These are phyloP conservation scores for Giardia duodenalis DNA, from an alignment of 208 protist species.

Conservation along the genomic window DNA sequence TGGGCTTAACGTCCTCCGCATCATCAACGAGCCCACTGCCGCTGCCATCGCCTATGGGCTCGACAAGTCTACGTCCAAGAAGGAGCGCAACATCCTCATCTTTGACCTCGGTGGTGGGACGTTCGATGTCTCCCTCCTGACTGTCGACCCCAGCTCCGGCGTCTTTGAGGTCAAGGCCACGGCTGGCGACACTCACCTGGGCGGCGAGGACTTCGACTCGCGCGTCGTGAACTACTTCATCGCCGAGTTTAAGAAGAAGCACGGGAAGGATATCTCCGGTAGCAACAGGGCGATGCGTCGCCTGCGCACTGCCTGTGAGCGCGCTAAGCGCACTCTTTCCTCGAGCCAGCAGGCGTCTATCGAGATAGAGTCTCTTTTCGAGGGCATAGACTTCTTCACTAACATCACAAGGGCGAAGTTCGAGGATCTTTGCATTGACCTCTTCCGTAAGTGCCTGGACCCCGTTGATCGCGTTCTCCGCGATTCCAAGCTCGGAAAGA, in stretches of 20 bases:
- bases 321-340: slow-evolving; percentile 84
- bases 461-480: slow-evolving; percentile 74
- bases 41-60: slow-evolving; percentile 86
- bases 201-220: slow-evolving; percentile 87
- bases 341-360: slow-evolving; percentile 63
- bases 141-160: slow-evolving; percentile 66
- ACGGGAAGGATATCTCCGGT: slow-evolving; percentile 55
- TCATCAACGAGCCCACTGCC: slow-evolving; percentile 92
- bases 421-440: slow-evolving; percentile 84
- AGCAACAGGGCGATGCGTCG: slow-evolving; percentile 54
- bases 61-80: slow-evolving; percentile 61
- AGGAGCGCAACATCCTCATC: slow-evolving; percentile 36
- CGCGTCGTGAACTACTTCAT: slow-evolving; percentile 83
- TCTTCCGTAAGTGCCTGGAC: slow-evolving; percentile 77
- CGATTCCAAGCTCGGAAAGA: slow-evolving; percentile 76
- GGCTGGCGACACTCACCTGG: slow-evolving; percentile 80
- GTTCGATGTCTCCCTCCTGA: slow-evolving; percentile 92
- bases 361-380: slow-evolving; percentile 78
- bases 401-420: slow-evolving; percentile 80
- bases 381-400: slow-evolving; percentile 79
- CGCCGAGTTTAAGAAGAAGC: slow-evolving; percentile 83
- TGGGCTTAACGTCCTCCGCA: slow-evolving; percentile 82
- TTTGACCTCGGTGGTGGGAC: slow-evolving; percentile 69
- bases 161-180: slow-evolving; percentile 81
- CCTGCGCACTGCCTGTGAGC: slow-evolving; percentile 62